Conservation (phyloP, 768 basidiomycete genomes). For the Lactarius tabidus region DNA sequence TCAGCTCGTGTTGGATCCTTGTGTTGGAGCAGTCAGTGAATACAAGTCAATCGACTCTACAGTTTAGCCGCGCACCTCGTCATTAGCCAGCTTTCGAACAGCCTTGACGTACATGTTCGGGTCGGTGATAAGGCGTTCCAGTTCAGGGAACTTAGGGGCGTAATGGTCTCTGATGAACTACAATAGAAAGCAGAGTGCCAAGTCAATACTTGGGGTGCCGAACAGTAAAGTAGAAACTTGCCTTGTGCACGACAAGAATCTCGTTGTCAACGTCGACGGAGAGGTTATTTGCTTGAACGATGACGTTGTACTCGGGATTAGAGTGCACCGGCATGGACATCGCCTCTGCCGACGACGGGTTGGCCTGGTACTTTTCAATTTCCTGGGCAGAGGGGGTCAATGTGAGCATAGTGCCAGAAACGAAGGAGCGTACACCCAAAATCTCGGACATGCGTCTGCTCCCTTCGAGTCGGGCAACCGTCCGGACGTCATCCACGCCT, state of each 20-base stretch:
- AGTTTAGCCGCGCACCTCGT: conserved; percentile 47
- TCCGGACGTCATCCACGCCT: conserved; percentile 76
- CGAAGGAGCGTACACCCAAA: conserved; percentile 52
- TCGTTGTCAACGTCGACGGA: conserved; percentile 99
- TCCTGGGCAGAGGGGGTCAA: conserved; percentile 50
- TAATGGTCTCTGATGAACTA: conserved; percentile 99
- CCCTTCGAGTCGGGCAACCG: conserved; percentile 83
- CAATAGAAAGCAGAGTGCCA: conserved; percentile 16
- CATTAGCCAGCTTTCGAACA: conserved; percentile 83
- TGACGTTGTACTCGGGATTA: conserved; percentile 93
- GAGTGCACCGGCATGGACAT: conserved; percentile 79
- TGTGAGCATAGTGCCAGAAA: background rate
- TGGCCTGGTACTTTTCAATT: conserved; percentile 78
- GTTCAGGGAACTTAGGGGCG: conserved; percentile 89
- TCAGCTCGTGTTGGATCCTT: conserved; percentile 87
- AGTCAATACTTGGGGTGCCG: conserved; percentile 25
- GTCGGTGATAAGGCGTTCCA: conserved; percentile 92
- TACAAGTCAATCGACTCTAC: background rate
- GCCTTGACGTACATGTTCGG: conserved; percentile 90
- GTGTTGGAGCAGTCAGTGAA: background rate
- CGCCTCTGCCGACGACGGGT: conserved; percentile 74
- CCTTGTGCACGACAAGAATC: conserved; percentile 95
- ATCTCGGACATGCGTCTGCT: conserved; percentile 88
- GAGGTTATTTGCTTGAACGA: conserved; percentile 96
- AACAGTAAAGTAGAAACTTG: conserved; percentile 30